Percentiles rank a stretch among this genome's conserved stretches.
Evolutionary conservation across 805 yeast species (phyloP).

Genomic region (Cephaloascus fragrans): DNA sequence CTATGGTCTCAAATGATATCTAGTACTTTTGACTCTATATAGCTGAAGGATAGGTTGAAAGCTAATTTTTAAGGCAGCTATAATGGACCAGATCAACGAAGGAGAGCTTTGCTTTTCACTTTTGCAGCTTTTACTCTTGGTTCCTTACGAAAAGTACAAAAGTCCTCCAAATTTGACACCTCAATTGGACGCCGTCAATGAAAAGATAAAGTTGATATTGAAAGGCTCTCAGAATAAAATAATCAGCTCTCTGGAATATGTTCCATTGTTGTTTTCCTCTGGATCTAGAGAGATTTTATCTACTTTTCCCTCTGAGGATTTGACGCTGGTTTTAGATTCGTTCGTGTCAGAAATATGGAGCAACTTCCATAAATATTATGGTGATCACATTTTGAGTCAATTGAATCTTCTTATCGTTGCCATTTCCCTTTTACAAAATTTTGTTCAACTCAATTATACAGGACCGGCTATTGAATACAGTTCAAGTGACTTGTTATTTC

Average conservation of each 20-base stretch:
- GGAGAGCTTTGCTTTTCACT: not conserved
- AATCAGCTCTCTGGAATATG: not conserved
- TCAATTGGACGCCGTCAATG: not conserved
- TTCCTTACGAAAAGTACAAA: too few species aligned
- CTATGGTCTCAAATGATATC: too few species aligned
- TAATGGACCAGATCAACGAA: too few species aligned
- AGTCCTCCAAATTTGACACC: not conserved
- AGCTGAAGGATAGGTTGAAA: too few species aligned
- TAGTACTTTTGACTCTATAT: too few species aligned
- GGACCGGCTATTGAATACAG: conserved; percentile 57
- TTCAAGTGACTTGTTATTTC: conserved; percentile 20
- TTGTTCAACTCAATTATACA: conserved; percentile 69
- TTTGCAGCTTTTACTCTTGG: not conserved
- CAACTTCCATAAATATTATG: not conserved
- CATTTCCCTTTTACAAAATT: conserved; percentile 54
- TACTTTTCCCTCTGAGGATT: not conserved
- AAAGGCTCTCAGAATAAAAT: not conserved
- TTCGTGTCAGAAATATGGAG: not conserved
- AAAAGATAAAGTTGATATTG: not conserved
- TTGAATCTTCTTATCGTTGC: conserved; percentile 32
- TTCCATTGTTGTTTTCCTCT: not conserved
- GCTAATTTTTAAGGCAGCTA: too few species aligned
- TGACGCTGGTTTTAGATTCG: not conserved
- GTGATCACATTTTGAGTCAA: not conserved
- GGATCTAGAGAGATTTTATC: not conserved